Evolutionary conservation across 768 basidiomycete species (phyloP), one percentile per base, ranked within the genome.

Genomic region (Filobasidium wieringae): DNA sequence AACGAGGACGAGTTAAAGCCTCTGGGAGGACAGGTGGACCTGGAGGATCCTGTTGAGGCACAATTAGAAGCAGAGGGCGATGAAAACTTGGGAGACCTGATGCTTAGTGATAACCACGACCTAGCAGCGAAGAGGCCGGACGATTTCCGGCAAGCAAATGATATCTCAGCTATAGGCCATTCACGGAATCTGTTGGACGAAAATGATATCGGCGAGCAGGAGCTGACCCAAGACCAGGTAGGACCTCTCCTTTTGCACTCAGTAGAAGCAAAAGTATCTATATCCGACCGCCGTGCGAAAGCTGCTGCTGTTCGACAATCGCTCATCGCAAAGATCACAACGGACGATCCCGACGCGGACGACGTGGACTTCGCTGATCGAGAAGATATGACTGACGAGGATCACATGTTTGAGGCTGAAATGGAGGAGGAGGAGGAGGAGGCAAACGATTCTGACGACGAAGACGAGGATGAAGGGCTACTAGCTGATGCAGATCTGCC

Each of bases 341-440:
- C n/a, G n/a, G 67, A 60, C 7, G 71, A 66, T 55, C 65, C 66
- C 4, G 70, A 67, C 31, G 66, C 64, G 29, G 66, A 65, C 30
- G 72, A 73, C 55, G 61, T 59, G 15, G 72, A 74, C 29, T 72
- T 66, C 50, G 58, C 59, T 11, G 61, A 55, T 1, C 63, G 54
- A 3, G 64, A 56, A 2, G 72, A 70, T 26, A 72, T 71, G 2
- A 76, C 71, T 0, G 77, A 73, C 29, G 71, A 75, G 29, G 69
- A 74, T 63, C 39, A 59, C 47, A 59, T 70, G 54, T 68, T 74
- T 15, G 79, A 80, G 53, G 77, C 76, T 12, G 75, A 76, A 33
- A 63, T 71, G 51, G 76, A 75, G 33, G 76, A 72, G 0, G 78
- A 75, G 24, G 77, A 76, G 14, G 76, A 75, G 6, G 73, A 69